Conservation (phyloP, 2,329 filamentous ascomycete species). For the Graphium sp. region DNA sequence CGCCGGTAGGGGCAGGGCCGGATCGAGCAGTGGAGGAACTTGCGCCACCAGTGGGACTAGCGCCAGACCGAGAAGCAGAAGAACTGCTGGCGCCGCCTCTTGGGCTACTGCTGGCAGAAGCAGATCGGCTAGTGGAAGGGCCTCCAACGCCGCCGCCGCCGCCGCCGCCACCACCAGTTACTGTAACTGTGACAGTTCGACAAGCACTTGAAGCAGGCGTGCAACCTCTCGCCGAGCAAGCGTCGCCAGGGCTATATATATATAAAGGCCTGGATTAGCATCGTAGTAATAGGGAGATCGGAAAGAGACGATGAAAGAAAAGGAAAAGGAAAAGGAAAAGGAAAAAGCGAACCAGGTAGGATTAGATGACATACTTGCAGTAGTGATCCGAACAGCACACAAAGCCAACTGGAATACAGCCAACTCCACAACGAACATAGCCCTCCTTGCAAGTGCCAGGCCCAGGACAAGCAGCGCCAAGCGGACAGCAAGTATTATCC, state of each 20-base stretch:
- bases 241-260: neutral
- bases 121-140: neutral
- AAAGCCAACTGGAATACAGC: constrained; percentile 3
- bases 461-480: constrained; percentile 3
- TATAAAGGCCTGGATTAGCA: neutral
- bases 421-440: constrained; percentile 2
- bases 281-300: too few species aligned
- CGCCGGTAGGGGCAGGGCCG: neutral
- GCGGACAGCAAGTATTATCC: constrained; percentile 3
- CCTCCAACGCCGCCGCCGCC: neutral
- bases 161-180: neutral
- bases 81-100: neutral
- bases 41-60: neutral
- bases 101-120: neutral
- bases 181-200: constrained; percentile 1
- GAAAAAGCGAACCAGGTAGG: neutral
- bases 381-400: constrained; percentile 4
- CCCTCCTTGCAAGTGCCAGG: constrained; percentile 1
- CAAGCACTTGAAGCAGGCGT: neutral
- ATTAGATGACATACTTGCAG: constrained; percentile 4
- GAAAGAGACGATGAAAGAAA: too few species aligned
- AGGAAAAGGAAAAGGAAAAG: too few species aligned
- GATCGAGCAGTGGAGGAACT: neutral
- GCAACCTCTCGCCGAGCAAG: constrained; percentile 1
- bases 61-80: neutral